Percentiles rank a stretch among this genome's conserved stretches.
Evolutionary conservation across 192 early-diverging fungal species (phyloP).

Genomic region (Entomortierella lignicola): DNA sequence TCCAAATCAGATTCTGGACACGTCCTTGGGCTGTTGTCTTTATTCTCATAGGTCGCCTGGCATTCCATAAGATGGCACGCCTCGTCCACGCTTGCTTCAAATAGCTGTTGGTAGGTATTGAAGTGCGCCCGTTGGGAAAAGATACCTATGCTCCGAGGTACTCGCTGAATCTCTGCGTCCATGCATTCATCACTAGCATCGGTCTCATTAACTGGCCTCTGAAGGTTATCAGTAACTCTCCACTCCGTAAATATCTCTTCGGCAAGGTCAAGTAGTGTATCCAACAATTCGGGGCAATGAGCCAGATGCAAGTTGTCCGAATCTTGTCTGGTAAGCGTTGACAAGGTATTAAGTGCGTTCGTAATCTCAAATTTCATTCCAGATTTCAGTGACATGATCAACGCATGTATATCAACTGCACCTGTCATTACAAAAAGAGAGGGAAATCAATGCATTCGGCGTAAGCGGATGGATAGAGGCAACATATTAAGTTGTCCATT

Average conservation of each 20-base stretch:
- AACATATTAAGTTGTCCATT: background rate
- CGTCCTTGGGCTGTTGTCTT: background rate
- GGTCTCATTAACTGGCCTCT: background rate
- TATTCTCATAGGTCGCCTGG: conserved; percentile 35
- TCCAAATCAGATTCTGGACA: background rate
- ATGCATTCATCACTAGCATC: background rate
- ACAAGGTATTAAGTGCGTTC: conserved; percentile 78
- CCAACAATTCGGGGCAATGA: conserved; percentile 76
- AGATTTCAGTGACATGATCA: conserved; percentile 84
- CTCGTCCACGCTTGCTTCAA: conserved; percentile 67
- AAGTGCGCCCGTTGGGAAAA: conserved; percentile 28
- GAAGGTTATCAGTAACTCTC: conserved; percentile 7
- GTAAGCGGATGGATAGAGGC: background rate
- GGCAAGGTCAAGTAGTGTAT: conserved; percentile 70
- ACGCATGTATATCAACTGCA: conserved; percentile 76
- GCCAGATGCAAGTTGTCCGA: conserved; percentile 62
- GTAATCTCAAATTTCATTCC: conserved; percentile 79
- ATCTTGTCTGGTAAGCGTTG: conserved; percentile 65
- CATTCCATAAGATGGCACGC: conserved; percentile 47
- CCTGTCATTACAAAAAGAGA: conserved; percentile 46
- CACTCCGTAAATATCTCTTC: conserved; percentile 47
- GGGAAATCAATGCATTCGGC: too few relatives aligned
- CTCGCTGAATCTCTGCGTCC: background rate
- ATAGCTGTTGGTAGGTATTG: conserved; percentile 60
- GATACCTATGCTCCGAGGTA: conserved; percentile 12